phyloP scores from a whole-genome alignment of 2,329 filamentous ascomycete species.

The Alternaria viburni region DNA sequence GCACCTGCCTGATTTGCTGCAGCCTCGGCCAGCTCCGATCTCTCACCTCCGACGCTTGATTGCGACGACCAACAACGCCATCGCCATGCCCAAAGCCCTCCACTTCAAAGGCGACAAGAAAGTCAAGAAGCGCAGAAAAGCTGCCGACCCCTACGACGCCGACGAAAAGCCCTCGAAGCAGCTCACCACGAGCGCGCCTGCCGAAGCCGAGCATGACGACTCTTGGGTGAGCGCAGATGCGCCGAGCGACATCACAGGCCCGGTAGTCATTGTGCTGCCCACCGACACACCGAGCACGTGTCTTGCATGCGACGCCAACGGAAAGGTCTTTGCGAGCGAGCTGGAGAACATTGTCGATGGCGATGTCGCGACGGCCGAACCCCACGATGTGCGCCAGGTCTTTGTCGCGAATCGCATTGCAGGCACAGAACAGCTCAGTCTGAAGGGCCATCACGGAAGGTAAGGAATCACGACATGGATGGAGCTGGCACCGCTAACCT shows the following conservation, averaged over 20 bases:
- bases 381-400: constrained; percentile 93
- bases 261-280: constrained; percentile 81
- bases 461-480: constrained; percentile 42
- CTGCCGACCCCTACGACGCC: constrained; percentile 58
- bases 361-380: constrained; percentile 84
- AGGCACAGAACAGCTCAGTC: constrained; percentile 80
- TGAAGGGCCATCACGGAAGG: constrained; percentile 91
- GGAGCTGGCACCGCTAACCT: background rate
- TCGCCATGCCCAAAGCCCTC: constrained; percentile 81
- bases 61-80: constrained; percentile 11
- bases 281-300: constrained; percentile 71
- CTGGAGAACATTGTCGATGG: constrained; percentile 89
- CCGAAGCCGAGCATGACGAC: constrained; percentile 71
- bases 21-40: constrained; percentile 32
- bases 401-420: constrained; percentile 87
- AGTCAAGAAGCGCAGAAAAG: constrained; percentile 86
- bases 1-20: constrained; percentile 39
- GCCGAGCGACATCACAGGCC: constrained; percentile 76
- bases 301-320: constrained; percentile 83
- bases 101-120: constrained; percentile 98
- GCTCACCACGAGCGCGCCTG: constrained; percentile 41
- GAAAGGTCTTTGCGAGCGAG: constrained; percentile 80
- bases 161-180: constrained; percentile 44
- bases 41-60: constrained; percentile 17
- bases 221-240: constrained; percentile 89